These are phyloP conservation scores for Lindgomyces ingoldianus DNA, from an alignment of 495 filamentous ascomycete genomes.

Conservation along the genomic window DNA sequence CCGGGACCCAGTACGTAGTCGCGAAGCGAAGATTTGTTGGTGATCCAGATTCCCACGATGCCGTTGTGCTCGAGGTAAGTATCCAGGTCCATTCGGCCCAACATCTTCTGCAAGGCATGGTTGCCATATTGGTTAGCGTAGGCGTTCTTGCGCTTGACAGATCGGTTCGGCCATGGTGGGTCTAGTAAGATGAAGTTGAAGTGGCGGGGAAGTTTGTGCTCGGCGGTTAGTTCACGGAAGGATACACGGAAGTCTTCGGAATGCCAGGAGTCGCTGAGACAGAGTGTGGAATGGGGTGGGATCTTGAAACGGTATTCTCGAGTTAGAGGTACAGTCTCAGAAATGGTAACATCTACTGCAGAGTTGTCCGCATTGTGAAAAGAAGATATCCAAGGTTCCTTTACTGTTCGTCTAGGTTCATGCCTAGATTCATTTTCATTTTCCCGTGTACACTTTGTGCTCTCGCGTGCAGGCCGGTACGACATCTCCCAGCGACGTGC, in stretches of 20 bases:
- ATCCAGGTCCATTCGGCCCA: slow-evolving; percentile 57
- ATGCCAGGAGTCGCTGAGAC: slow-evolving; percentile 44
- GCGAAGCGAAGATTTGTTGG: slow-evolving; percentile 67
- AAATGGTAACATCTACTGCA: slow-evolving; percentile 19
- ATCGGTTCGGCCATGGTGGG: slow-evolving; percentile 93
- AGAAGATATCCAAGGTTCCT: slow-evolving; percentile 29
- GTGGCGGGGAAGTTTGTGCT: slow-evolving; percentile 39
- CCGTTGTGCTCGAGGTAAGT: slow-evolving; percentile 57
- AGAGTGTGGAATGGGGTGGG: slow-evolving; percentile 57
- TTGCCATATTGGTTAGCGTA: slow-evolving; percentile 60
- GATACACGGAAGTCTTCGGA: slow-evolving; percentile 36
- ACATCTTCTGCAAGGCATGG: slow-evolving; percentile 45
- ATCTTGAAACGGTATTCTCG: slow-evolving; percentile 48
- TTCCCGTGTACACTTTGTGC: neutral
- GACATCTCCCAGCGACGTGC: slow-evolving; percentile 21
- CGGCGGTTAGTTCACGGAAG: slow-evolving; percentile 35
- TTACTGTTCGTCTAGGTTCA: neutral
- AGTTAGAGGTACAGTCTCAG: slow-evolving; percentile 25
- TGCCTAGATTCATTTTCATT: too few relatives aligned
- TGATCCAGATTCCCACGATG: slow-evolving; percentile 81
- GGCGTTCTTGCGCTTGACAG: slow-evolving; percentile 63
- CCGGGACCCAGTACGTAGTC: slow-evolving; percentile 57
- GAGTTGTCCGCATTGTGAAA: slow-evolving; percentile 38
- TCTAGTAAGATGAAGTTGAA: slow-evolving; percentile 87
- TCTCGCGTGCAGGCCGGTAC: slow-evolving; percentile 16